Evolutionary conservation across 768 basidiomycete species (phyloP).

Genomic region (Trametes villosa): DNA sequence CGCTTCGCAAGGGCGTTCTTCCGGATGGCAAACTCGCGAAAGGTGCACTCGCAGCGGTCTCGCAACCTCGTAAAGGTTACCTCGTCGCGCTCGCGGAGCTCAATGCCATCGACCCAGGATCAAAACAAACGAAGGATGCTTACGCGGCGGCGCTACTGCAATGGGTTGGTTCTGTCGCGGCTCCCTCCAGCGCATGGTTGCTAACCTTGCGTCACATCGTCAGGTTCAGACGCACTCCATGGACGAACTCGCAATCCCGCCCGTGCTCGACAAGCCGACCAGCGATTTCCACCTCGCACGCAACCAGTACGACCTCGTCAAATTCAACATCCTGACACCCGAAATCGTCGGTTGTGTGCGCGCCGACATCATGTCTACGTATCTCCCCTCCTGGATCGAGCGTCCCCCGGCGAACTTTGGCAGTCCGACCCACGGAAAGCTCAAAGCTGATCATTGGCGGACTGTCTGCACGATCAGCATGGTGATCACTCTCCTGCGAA

Average conservation of each 20-base stretch:
- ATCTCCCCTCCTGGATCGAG: constrained; percentile 24
- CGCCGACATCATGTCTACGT: background rate
- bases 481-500: constrained; percentile 39
- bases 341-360: background rate
- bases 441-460: constrained; percentile 38
- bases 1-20: too few relatives aligned
- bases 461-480: constrained; percentile 38
- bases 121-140: background rate
- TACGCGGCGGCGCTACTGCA: background rate
- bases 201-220: background rate
- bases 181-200: background rate
- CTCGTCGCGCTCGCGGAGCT: background rate
- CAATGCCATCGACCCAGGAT: background rate
- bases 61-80: background rate
- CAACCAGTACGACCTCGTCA: background rate
- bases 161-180: background rate
- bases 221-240: background rate
- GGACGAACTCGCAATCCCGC: background rate
- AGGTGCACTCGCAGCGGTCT: background rate
- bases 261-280: background rate
- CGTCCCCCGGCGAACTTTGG: constrained; percentile 22
- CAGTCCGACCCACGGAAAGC: constrained; percentile 18
- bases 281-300: background rate
- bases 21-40: background rate
- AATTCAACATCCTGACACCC: background rate